Evolutionary conservation across 2,329 filamentous ascomycete species (phyloP), one percentile per base, ranked within the genome.

Genomic region (Paraconiothyrium sp.): DNA sequence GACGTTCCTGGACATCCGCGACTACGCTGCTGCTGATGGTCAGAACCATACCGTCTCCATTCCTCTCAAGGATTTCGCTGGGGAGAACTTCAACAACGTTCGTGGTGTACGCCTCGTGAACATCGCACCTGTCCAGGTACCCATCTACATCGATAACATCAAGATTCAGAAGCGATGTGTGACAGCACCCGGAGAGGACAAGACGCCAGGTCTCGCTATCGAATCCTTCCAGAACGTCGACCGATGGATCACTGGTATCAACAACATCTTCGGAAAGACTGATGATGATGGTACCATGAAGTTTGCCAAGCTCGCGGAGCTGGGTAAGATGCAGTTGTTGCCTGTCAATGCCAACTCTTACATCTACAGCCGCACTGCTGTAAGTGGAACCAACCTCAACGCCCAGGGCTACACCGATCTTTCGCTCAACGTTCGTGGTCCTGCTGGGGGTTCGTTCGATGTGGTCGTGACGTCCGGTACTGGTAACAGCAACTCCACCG

Each of bases 91-190:
- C 16, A 22, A 39, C 10, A 43, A 50, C 20, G 58, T 60, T 14
- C 32, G 44, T 11, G 58, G 44, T 4, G 54, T 60, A 14, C 58
- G 58, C n/a, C 54, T 60, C n/a, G 51, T 52, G 13, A 60, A 60
- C 44, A 60, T 60, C 22, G 51, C 51, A 14, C 58, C 58, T 22
- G 34, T 34, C 11, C 58, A 60, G 27, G 47, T 46, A 5, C 58
- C 58, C 3, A 49, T 60, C 8, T 60, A 60, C 27, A 56, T 60
- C 35, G 58, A 60, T 35, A 60, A 60, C 51, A 60, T 60, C 43
- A 60, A 60, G 44, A 10, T 60, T n/a, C 58, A 60, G 43, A 60
- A 60, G 51, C 50, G 58, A 20, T 60, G 58, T 49, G n/a, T 47
- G 11, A 55, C 43, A 22, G 58, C 50, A 0, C 58, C 58, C 5